Evolutionary conservation across 2,329 filamentous ascomycete genomes (phyloP).

Genomic region (Xylaria hypoxylon): DNA sequence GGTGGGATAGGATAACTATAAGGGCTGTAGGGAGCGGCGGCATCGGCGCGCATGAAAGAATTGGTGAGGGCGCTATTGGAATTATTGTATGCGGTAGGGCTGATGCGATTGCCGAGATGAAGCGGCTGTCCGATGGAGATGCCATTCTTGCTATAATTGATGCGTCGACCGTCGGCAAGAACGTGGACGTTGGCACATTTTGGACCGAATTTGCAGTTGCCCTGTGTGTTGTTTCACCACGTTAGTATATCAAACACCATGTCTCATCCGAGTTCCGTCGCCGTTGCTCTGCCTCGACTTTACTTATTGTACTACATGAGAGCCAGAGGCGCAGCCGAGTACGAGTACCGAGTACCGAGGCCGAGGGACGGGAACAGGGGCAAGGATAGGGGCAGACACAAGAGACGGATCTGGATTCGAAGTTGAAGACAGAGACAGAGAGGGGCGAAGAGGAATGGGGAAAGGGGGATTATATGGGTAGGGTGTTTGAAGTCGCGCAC

Average conservation of each 20-base stretch:
- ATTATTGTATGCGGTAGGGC: slow-evolving; percentile 69
- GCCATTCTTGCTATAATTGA: slow-evolving; percentile 81
- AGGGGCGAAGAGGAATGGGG: background rate
- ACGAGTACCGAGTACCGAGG: slow-evolving; percentile 9
- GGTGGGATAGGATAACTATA: slow-evolving; percentile 57
- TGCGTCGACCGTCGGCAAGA: slow-evolving; percentile 89
- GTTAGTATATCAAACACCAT: slow-evolving; percentile 35
- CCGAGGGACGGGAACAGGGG: background rate
- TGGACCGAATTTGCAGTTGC: slow-evolving; percentile 98
- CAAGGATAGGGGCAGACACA: background rate
- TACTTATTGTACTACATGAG: slow-evolving; percentile 11
- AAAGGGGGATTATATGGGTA: background rate
- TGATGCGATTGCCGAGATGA: slow-evolving; percentile 75
- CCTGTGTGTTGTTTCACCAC: slow-evolving; percentile 64
- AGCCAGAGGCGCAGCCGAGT: background rate
- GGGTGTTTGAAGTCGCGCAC: slow-evolving; percentile 61
- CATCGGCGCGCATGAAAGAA: slow-evolving; percentile 74
- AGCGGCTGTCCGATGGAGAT: slow-evolving; percentile 71
- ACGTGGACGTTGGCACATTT: slow-evolving; percentile 98
- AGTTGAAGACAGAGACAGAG: slow-evolving; percentile 1
- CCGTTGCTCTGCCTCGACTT: slow-evolving; percentile 10
- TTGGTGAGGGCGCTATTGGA: slow-evolving; percentile 78
- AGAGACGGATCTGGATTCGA: background rate
- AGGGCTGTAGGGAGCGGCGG: slow-evolving; percentile 59
- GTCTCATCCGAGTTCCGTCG: slow-evolving; percentile 18